Conservation (phyloP, 768 basidiomycete species). For the Pleurotus cornucopiae region DNA sequence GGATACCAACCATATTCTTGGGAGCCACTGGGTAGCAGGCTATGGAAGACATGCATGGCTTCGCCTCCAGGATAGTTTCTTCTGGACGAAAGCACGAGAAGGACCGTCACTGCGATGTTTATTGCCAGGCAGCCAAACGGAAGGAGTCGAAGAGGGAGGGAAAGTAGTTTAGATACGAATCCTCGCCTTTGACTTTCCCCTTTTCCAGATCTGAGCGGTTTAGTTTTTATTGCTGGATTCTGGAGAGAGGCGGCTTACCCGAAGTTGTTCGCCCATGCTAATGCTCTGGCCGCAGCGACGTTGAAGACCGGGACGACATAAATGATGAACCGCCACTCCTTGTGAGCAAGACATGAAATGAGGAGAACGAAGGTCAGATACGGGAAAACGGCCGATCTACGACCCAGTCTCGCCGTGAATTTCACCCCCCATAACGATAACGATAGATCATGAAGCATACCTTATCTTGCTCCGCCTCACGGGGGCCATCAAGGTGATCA, state of each 20-base stretch:
- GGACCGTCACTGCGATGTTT: constrained; percentile 50
- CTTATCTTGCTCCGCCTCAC: constrained; percentile 28
- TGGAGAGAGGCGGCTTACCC: constrained; percentile 39
- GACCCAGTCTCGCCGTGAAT: too few species aligned
- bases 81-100: constrained; percentile 56
- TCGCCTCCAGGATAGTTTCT: constrained; percentile 88
- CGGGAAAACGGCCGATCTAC: constrained; percentile 48
- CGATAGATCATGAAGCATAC: neutral
- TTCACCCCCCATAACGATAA: too few species aligned
- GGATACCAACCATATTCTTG: constrained; percentile 19
- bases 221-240: too few species aligned
- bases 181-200: too few species aligned
- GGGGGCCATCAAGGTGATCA: constrained; percentile 37
- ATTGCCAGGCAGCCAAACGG: constrained; percentile 31
- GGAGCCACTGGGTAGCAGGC: constrained; percentile 18
- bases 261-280: constrained; percentile 37
- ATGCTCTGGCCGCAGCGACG: constrained; percentile 67
- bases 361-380: constrained; percentile 49
- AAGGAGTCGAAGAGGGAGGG: constrained; percentile 38
- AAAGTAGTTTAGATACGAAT: constrained; percentile 29
- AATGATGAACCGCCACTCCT: constrained; percentile 96
- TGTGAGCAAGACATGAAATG: constrained; percentile 82
- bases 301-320: constrained; percentile 85
- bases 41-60: constrained; percentile 63
- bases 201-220: too few species aligned